Evolutionary conservation across 73 alveolate genomes (phyloP).

Genomic region (Paramecium sexaurelia): DNA sequence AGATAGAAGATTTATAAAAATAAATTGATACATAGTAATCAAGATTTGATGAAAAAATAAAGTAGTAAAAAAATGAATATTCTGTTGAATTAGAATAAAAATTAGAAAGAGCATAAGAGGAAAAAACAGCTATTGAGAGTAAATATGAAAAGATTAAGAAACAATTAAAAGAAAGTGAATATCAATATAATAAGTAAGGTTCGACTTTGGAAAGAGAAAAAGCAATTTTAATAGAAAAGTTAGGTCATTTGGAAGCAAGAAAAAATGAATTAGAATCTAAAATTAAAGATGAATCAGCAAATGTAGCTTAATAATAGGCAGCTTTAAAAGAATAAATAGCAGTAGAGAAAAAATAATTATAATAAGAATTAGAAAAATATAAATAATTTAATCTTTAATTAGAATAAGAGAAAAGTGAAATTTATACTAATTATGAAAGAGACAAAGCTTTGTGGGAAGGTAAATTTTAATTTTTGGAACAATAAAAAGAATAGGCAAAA

Average conservation of each 20-base stretch:
- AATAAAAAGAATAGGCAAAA: constrained; percentile 87
- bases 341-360: constrained; percentile 67
- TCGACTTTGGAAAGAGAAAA: constrained; percentile 77
- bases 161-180: constrained; percentile 78
- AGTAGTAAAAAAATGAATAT: constrained; percentile 72
- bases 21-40: constrained; percentile 73
- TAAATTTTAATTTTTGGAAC: constrained; percentile 87
- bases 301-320: constrained; percentile 58
- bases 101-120: constrained; percentile 75
- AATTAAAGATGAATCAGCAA: constrained; percentile 72
- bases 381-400: constrained; percentile 69
- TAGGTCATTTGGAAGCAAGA: constrained; percentile 63
- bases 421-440: constrained; percentile 80
- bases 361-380: constrained; percentile 73
- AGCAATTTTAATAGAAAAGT: constrained; percentile 65
- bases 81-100: constrained; percentile 74
- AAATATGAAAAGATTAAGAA: constrained; percentile 78
- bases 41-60: constrained; percentile 80
- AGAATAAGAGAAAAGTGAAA: constrained; percentile 70
- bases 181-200: constrained; percentile 71
- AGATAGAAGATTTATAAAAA: constrained; percentile 85
- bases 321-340: constrained; percentile 67
- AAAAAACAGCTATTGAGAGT: constrained; percentile 72
- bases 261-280: constrained; percentile 67
- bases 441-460: constrained; percentile 95